phyloP scores from a whole-genome alignment of 495 filamentous ascomycete species.

The Jackrogersella multiformis region DNA sequence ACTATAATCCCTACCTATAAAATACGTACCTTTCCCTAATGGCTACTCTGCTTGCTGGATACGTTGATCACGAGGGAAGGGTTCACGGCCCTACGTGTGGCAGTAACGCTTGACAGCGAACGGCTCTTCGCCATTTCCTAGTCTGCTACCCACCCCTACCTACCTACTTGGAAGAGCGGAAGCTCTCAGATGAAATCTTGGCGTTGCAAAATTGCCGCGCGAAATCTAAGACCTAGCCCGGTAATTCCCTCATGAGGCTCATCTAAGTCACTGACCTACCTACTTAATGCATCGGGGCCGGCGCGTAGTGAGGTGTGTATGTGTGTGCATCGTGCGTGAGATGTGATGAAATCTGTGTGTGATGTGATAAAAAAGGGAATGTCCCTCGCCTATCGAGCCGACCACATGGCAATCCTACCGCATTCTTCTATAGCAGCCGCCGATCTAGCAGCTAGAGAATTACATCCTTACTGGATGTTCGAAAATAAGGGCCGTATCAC shows the following conservation, averaged over 20 bases:
- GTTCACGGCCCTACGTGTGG: constrained; percentile 5
- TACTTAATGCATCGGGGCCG: constrained; percentile 4
- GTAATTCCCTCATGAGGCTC: constrained; percentile 26
- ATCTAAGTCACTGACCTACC: constrained; percentile 8
- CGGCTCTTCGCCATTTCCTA: neutral
- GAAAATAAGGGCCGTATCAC: neutral
- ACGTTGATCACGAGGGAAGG: neutral
- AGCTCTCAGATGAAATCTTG: constrained; percentile 26
- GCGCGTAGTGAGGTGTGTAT: neutral
- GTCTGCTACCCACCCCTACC: constrained; percentile 1
- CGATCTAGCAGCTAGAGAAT: neutral
- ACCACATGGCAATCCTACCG: constrained; percentile 25
- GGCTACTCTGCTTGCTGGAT: neutral
- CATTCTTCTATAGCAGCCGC: too few relatives aligned
- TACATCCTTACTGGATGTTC: neutral
- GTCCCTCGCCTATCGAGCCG: constrained; percentile 11
- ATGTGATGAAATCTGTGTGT: constrained; percentile 17
- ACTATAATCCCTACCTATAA: neutral
- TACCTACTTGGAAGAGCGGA: too few relatives aligned
- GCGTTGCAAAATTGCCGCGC: constrained; percentile 13
- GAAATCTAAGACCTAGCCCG: constrained; percentile 1
- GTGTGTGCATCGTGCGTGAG: constrained; percentile 9
- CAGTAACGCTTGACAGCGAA: neutral
- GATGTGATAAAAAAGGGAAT: constrained; percentile 21
- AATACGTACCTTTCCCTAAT: neutral